These are phyloP conservation scores for Hordeum vulgare DNA, from an alignment of 176 grass and related monocot species.

Conservation along the genomic window MorexV3_pseudomolecules_assembly NC_058519.1:550508201-550508700, in stretches of 20 bases:
- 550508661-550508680: not conserved
- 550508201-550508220: constrained; percentile 77
- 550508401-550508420: constrained; percentile 66
- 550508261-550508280: constrained; percentile 85
- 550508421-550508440: constrained; percentile 82
- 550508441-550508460: constrained; percentile 60
- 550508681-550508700: not conserved
- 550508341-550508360: constrained; percentile 6
- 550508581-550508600: not conserved
- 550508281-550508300: constrained; percentile 35
- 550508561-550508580: not conserved
- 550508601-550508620: not conserved
- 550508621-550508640: not conserved
- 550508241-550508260: constrained; percentile 71
- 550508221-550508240: constrained; percentile 63
- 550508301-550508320: not conserved
- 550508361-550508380: constrained; percentile 34
- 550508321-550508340: not conserved
- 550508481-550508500: constrained; percentile 67
- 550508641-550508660: not conserved
- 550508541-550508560: not conserved
- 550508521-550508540: not conserved
- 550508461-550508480: constrained; percentile 60
- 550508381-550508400: constrained; percentile 86
- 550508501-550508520: constrained; percentile 18